Conservation (phyloP, 805 yeast species). For the Novakomyces olei region DNA sequence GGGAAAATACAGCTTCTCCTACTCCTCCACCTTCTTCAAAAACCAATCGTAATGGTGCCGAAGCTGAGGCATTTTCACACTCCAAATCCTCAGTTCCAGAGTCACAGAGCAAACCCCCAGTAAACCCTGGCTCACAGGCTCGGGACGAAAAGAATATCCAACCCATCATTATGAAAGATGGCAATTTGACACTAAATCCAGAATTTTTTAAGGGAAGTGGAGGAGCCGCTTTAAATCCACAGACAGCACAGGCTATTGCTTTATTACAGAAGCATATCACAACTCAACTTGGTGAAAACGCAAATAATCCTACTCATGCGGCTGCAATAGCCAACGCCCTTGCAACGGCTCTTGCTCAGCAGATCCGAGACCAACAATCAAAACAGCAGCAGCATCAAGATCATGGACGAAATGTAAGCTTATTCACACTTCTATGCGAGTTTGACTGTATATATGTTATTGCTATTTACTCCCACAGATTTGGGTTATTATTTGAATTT, state of each 20-base stretch:
- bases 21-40: no score
- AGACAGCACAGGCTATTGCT: conserved; percentile 51
- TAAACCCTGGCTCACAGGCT: conserved; percentile 3
- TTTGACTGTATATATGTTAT: no score
- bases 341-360: conserved; percentile 9
- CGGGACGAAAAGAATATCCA: not conserved
- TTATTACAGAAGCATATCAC: conserved; percentile 73
- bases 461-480: no score
- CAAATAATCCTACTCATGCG: conserved; percentile 8
- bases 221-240: conserved; percentile 16
- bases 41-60: no score
- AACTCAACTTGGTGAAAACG: conserved; percentile 42
- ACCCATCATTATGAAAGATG: conserved; percentile 1
- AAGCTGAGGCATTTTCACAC: conserved; percentile 2
- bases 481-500: no score
- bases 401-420: no score
- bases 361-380: not conserved
- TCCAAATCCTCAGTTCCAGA: conserved; percentile 1
- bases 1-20: no score
- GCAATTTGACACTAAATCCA: conserved; percentile 4
- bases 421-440: no score
- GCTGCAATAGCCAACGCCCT: conserved; percentile 10
- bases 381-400: no score
- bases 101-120: not conserved
- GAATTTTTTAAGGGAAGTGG: conserved; percentile 6